phyloP scores from a whole-genome alignment of 768 basidiomycete species.

The Dacryopinax primogenitus region DNA sequence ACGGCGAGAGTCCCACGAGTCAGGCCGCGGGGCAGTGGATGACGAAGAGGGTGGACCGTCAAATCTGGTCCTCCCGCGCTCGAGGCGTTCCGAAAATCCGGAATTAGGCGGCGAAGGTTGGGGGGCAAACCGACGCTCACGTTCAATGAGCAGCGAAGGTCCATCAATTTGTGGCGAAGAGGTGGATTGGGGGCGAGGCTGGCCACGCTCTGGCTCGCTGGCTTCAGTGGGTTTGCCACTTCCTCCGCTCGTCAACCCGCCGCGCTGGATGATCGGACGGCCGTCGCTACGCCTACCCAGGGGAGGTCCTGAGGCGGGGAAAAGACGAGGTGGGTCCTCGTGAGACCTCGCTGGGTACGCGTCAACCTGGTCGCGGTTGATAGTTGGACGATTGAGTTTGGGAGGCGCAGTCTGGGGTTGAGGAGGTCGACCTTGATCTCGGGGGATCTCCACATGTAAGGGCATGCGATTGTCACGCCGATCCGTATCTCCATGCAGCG shows the following conservation, averaged over 20 bases:
- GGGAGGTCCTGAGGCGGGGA: background rate
- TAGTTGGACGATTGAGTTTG: background rate
- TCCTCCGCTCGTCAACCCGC: background rate
- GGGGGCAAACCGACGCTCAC: too few relatives aligned
- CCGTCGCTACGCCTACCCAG: background rate
- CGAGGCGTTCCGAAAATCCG: too few relatives aligned
- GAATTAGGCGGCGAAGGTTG: too few relatives aligned
- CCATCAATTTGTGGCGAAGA: too few relatives aligned
- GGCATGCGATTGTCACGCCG: background rate
- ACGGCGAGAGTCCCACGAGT: too few relatives aligned
- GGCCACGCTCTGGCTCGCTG: too few relatives aligned
- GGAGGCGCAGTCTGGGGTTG: background rate
- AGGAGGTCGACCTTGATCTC: background rate
- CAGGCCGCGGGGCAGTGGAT: too few relatives aligned
- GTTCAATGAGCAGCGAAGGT: too few relatives aligned
- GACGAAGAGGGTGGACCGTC: too few relatives aligned
- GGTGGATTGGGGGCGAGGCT: too few relatives aligned
- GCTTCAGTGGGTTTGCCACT: background rate
- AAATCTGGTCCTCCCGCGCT: too few relatives aligned
- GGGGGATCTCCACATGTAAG: background rate
- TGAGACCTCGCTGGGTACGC: background rate
- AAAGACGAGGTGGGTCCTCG: background rate
- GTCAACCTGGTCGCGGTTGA: background rate
- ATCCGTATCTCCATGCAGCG: background rate
- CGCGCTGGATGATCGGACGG: slow-evolving; percentile 4